These are phyloP conservation scores for Melanogaster broomeanus DNA, from an alignment of 768 basidiomycete species.

Conservation along the genomic window DNA sequence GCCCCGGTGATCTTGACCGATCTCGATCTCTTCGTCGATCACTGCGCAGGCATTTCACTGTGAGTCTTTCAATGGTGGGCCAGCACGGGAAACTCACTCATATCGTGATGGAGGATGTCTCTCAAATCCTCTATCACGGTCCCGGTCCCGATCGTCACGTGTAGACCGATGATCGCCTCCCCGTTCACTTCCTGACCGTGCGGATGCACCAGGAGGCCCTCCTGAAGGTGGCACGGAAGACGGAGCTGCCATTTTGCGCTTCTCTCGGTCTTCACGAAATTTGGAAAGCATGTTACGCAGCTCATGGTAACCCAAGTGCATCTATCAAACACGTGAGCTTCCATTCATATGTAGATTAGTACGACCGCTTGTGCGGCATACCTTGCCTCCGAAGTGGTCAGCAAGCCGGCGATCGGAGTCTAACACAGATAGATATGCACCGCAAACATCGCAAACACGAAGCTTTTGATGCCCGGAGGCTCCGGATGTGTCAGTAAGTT, in stretches of 20 bases:
- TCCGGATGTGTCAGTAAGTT: conserved; percentile 96
- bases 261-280: conserved; percentile 90
- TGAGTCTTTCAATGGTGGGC: conserved; percentile 17
- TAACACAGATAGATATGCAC: conserved; percentile 96
- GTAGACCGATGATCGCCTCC: conserved; percentile 56
- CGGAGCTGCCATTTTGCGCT: conserved; percentile 63
- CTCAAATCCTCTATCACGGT: conserved; percentile 70
- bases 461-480: conserved; percentile 99
- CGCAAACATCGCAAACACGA: conserved; percentile 99
- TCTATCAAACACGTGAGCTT: conserved; percentile 54
- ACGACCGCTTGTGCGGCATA: conserved; percentile 40
- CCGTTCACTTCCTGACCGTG: conserved; percentile 45
- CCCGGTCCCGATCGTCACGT: conserved; percentile 68
- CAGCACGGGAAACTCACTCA: conserved; percentile 53
- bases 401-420: conserved; percentile 98
- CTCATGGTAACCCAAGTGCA: conserved; percentile 99
- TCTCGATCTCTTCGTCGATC: conserved; percentile 74
- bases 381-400: conserved; percentile 99
- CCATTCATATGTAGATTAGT: conserved; percentile 19
- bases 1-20: conserved; percentile 71
- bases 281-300: conserved; percentile 90
- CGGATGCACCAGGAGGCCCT: conserved; percentile 37
- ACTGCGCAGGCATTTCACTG: conserved; percentile 34
- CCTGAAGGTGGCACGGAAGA: conserved; percentile 38
- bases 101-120: conserved; percentile 69